Evolutionary conservation across 345 rosid species (phyloP).

Genomic region (Cardiospermum halicacabum): DNA sequence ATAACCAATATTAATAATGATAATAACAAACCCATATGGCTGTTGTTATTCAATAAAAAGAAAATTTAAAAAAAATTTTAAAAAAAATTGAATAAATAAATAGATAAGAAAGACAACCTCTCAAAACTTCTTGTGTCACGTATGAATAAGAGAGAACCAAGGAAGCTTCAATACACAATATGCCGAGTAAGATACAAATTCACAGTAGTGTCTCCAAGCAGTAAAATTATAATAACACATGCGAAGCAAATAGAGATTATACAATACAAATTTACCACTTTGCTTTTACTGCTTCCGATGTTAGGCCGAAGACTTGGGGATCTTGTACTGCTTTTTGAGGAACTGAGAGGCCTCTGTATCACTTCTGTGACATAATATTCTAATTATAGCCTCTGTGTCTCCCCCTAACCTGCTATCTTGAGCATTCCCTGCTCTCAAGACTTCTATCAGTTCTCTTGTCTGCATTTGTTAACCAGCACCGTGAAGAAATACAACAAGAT

Average conservation of each 20-base stretch:
- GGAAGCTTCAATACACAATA: not conserved
- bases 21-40: too few relatives aligned
- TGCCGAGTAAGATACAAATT: not conserved
- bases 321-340: conserved; percentile 88
- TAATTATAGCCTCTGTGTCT: conserved; percentile 66
- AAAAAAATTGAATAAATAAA: not conserved
- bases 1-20: too few relatives aligned
- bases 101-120: not conserved
- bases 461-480: conserved; percentile 21
- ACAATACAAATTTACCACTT: not conserved
- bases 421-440: conserved; percentile 64
- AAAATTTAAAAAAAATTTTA: too few relatives aligned
- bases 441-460: conserved; percentile 84
- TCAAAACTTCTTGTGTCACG: not conserved
- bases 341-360: conserved; percentile 89
- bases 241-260: not conserved
- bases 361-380: conserved; percentile 82
- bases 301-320: conserved; percentile 68
- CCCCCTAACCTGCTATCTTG: conserved; percentile 65
- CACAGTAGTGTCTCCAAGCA: not conserved
- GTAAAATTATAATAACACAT: conserved; percentile 1
- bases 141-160: not conserved
- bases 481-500: not conserved
- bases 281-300: not conserved
- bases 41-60: too few relatives aligned